phyloP scores from a whole-genome alignment of 2,329 filamentous ascomycete genomes.

The Didymella glomerata region DNA sequence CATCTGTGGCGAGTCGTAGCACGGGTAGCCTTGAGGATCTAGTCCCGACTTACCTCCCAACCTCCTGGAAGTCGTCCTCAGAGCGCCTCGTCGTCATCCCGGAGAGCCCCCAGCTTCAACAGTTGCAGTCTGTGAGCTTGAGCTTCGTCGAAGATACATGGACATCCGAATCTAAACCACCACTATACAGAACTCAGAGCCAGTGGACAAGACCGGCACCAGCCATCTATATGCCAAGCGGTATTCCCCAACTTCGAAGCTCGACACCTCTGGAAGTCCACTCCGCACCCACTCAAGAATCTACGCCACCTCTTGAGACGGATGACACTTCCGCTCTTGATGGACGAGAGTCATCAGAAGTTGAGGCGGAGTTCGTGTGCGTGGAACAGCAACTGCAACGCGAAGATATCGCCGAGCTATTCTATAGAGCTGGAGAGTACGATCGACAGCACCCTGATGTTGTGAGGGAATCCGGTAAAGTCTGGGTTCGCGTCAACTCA shows the following conservation, averaged over 20 bases:
- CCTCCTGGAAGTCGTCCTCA: conserved; percentile 1
- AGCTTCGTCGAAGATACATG: neutral
- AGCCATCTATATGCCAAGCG: neutral
- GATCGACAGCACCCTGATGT: conserved; percentile 3
- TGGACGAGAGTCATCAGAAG: neutral
- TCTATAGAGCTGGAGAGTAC: conserved; percentile 10
- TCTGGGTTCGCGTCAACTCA: conserved; percentile 15
- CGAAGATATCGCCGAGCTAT: conserved; percentile 13
- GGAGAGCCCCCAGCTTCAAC: conserved; percentile 13
- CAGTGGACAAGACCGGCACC: conserved; percentile 1
- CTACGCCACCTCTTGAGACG: neutral
- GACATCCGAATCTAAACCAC: neutral
- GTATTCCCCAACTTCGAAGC: neutral
- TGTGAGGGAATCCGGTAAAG: conserved; percentile 1
- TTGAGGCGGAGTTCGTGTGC: neutral
- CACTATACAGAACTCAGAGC: conserved; percentile 8
- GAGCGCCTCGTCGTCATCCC: conserved; percentile 6
- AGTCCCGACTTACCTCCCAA: neutral
- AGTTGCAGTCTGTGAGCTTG: conserved; percentile 11
- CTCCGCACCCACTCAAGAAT: neutral
- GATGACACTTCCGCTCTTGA: neutral
- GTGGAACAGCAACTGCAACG: neutral
- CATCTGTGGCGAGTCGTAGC: conserved; percentile 4
- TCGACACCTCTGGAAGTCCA: neutral
- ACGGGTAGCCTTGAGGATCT: conserved; percentile 5